Conservation (phyloP, 768 basidiomycete species). For the Tylopilus vinaceipallidus region DNA sequence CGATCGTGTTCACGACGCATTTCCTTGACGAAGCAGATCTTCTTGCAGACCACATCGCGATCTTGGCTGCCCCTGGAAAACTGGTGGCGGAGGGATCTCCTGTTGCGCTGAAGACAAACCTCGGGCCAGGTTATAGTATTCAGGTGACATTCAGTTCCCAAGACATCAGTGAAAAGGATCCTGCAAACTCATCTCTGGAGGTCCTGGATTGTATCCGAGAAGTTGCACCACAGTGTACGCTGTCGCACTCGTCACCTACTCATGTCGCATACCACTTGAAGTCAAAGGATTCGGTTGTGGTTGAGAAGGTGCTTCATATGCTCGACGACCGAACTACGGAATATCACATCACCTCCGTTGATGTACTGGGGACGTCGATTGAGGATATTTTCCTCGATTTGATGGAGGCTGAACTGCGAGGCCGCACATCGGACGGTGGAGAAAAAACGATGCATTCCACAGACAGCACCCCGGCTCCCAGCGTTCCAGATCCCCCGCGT, state of each 20-base stretch:
- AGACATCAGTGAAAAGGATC: constrained; percentile 31
- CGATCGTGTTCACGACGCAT: constrained; percentile 78
- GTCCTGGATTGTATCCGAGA: constrained; percentile 43
- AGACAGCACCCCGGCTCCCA: not conserved
- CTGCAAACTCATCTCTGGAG: constrained; percentile 15
- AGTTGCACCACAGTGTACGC: constrained; percentile 45
- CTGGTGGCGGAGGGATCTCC: constrained; percentile 73
- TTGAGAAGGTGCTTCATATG: constrained; percentile 54
- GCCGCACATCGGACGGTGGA: constrained; percentile 25
- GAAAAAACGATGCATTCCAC: constrained; percentile 18
- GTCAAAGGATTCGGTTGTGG: constrained; percentile 52
- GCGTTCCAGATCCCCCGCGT: not conserved
- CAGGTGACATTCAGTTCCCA: constrained; percentile 46
- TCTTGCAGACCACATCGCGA: constrained; percentile 71
- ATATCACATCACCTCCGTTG: constrained; percentile 50
- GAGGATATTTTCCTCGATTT: constrained; percentile 80
- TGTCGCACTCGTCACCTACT: constrained; percentile 41
- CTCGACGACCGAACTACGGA: constrained; percentile 45
- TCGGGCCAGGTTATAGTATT: constrained; percentile 72
- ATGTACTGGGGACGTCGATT: constrained; percentile 70
- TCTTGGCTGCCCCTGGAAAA: constrained; percentile 73
- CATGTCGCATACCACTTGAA: constrained; percentile 57
- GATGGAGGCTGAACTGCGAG: constrained; percentile 44
- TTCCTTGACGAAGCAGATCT: constrained; percentile 81
- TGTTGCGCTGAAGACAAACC: constrained; percentile 65